Evolutionary conservation across 1,139 yeast species (phyloP), one percentile per base, ranked within the genome.

Genomic region (Debaryomyces nepalensis): DNA sequence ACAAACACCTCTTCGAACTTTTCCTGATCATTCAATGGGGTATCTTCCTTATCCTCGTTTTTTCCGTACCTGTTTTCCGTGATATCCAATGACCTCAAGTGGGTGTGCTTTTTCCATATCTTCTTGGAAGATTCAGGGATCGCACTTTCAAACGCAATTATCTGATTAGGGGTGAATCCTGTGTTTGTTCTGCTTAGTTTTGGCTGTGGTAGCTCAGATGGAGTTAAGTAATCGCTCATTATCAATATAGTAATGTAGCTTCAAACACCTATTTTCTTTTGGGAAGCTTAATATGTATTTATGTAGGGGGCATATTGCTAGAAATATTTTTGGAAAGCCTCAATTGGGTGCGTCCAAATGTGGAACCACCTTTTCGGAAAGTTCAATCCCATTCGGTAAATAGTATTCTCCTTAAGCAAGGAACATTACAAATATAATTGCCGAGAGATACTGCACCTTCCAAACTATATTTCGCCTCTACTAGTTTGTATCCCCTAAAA

Each of bases 111-210:
- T 54, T 77, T 74, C 97, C 97, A 90, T 18, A 81, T 66, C 50
- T 81, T 79, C 53, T 95, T 82, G 35, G 91, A 84, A 48, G 82
- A 76, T 47, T 83, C 75, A 1, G 97, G 97, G 57, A 90, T 89
- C 22, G 82, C 73, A 24, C 90, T 81, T 62, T 89, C 97, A 57
- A 87, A 82, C 32, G 88, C 80, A 58, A 84, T 82, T 56, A 90
- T 86, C 63, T 90, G 96, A 54, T 87, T 86, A 14, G 96, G 96
- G 10, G 96, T 83, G 66, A 89, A 87, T 32, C 97, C 97, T 1
- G 96, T 87, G 58, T 87, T 77, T 43, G 97, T 82, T 58, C 97
- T 77, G 57, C 81, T 82, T 47, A 73, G 64, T 47, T 64, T 64
- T 37, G 77, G 76, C 41, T 60, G 68, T 15, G 77, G 77, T 52